Conservation (phyloP, 2,329 filamentous ascomycete genomes). For the Aspergillus terreus region DNA sequence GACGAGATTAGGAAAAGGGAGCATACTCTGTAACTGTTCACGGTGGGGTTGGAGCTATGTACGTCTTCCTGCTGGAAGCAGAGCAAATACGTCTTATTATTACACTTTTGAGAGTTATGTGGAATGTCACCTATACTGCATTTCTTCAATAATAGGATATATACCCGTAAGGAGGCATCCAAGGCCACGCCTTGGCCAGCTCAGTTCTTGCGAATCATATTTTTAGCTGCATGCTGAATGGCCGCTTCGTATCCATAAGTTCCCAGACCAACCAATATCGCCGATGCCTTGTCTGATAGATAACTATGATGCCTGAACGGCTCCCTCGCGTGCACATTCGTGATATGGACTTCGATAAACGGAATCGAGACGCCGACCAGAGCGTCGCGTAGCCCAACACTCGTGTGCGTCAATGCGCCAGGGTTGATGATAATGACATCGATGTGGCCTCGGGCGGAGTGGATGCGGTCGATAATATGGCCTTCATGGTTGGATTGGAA, state of each 20-base stretch:
- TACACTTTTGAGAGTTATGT: too few species aligned
- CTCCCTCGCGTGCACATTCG: not conserved
- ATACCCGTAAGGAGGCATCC: too few species aligned
- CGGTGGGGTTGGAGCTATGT: too few species aligned
- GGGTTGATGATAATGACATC: constrained; percentile 66
- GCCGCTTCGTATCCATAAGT: not conserved
- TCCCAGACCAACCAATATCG: not conserved
- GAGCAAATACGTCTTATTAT: too few species aligned
- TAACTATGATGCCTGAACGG: not conserved
- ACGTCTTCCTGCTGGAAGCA: too few species aligned
- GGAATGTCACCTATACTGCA: too few species aligned
- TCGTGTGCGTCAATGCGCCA: constrained; percentile 61
- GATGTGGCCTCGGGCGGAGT: constrained; percentile 54
- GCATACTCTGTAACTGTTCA: too few species aligned
- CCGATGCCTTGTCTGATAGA: not conserved
- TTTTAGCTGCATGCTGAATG: not conserved
- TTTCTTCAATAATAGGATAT: too few species aligned
- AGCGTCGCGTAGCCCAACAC: not conserved
- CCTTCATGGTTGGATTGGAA: constrained; percentile 79
- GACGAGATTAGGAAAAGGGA: not conserved
- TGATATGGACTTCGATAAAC: not conserved
- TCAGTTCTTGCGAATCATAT: not conserved
- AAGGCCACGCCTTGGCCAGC: too few species aligned
- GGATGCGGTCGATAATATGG: constrained; percentile 65
- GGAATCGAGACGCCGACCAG: not conserved